A percentile compares a stretch with the other conserved stretches of the same genome.
Evolutionary conservation across 106 monocot species (phyloP).

Genomic region (Narthecium ossifragum): DNA sequence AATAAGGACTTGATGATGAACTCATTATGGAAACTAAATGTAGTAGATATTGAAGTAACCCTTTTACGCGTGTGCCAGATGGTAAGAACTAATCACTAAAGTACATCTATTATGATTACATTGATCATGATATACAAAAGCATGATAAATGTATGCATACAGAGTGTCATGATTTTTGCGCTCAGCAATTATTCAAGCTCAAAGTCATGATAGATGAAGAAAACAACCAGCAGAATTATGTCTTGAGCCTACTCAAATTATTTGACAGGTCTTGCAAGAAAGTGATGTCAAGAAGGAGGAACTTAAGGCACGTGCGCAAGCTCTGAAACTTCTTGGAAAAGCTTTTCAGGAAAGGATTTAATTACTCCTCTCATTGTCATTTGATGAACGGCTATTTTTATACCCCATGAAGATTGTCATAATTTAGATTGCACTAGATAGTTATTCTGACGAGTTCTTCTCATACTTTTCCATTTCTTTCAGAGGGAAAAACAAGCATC

Average conservation of each 20-base stretch:
- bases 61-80: conserved; percentile 67
- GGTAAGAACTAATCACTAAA: conserved; percentile 39
- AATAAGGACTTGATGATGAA: conserved; percentile 72
- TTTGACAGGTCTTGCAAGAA: conserved; percentile 64
- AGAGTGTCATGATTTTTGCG: too few relatives aligned
- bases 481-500: conserved; percentile 47
- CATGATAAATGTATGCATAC: too few relatives aligned
- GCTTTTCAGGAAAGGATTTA: conserved; percentile 41
- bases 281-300: conserved; percentile 64
- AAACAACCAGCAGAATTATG: too few relatives aligned
- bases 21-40: conserved; percentile 84
- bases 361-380: background rate
- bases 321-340: conserved; percentile 74
- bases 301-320: conserved; percentile 52
- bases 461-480: background rate
- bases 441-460: too few relatives aligned
- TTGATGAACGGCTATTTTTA: background rate
- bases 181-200: too few relatives aligned
- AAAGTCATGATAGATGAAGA: too few relatives aligned
- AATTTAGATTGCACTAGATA: too few relatives aligned
- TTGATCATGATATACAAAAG: too few relatives aligned
- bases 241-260: background rate
- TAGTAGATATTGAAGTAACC: conserved; percentile 82
- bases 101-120: too few relatives aligned
- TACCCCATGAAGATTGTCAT: background rate